Evolutionary conservation across 163 green algal species (phyloP).

Genomic region (Prototheca cutis): DNA sequence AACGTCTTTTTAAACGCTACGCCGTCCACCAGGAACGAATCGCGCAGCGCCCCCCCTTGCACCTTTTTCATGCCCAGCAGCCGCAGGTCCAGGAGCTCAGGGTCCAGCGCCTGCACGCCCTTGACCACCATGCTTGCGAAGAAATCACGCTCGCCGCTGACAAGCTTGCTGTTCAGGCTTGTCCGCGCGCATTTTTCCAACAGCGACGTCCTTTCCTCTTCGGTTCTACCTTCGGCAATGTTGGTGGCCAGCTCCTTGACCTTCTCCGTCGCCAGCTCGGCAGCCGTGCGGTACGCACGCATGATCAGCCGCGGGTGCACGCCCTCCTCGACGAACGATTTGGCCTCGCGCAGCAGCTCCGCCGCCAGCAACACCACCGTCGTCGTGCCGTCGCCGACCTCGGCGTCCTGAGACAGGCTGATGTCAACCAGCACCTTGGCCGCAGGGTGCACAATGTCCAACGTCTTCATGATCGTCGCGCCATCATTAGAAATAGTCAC

Average conservation of each 20-base stretch:
- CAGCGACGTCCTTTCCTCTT: slow-evolving; percentile 44
- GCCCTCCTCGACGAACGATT: slow-evolving; percentile 93
- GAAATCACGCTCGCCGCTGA: slow-evolving; percentile 91
- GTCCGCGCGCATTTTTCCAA: slow-evolving; percentile 92
- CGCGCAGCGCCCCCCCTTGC: slow-evolving; percentile 75
- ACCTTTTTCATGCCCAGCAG: slow-evolving; percentile 95
- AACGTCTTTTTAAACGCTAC: slow-evolving; percentile 99
- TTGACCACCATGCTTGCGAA: slow-evolving; percentile 95
- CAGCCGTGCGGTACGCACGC: slow-evolving; percentile 70
- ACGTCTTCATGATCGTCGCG: slow-evolving; percentile 97
- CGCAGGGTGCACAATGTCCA: slow-evolving; percentile 96
- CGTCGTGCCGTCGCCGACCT: slow-evolving; percentile 96
- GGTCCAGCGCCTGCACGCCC: slow-evolving; percentile 77
- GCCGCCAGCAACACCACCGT: slow-evolving; percentile 94
- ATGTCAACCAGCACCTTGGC: slow-evolving; percentile 95
- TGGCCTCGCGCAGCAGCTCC: slow-evolving; percentile 90
- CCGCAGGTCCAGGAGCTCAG: slow-evolving; percentile 66
- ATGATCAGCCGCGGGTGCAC: slow-evolving; percentile 92
- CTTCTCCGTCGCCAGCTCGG: slow-evolving; percentile 55
- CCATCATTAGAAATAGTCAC: slow-evolving; percentile 97
- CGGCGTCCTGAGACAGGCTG: slow-evolving; percentile 82
- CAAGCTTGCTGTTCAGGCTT: slow-evolving; percentile 93
- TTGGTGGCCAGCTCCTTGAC: slow-evolving; percentile 70
- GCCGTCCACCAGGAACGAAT: slow-evolving; percentile 94
- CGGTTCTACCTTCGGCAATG: slow-evolving; percentile 63